Conservation (phyloP, 1,284 basidiomycete species). For the Termitomyces sp. region DNA sequence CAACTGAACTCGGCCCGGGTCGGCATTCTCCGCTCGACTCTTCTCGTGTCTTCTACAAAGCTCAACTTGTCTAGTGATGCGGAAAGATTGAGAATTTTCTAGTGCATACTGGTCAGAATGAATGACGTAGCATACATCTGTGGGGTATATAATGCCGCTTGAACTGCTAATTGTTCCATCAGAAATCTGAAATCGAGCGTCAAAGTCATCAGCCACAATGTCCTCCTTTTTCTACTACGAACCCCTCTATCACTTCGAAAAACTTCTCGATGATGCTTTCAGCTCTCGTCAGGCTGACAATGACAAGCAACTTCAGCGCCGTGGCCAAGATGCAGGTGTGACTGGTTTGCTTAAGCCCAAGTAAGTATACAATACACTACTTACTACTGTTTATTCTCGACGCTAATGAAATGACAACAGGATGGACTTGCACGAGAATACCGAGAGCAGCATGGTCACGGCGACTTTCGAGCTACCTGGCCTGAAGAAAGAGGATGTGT, state of each 20-base stretch:
- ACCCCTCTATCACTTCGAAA: conserved; percentile 46
- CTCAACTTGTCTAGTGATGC: neutral
- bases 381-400: neutral
- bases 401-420: conserved; percentile 19
- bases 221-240: conserved; percentile 40
- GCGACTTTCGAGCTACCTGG: conserved; percentile 50
- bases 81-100: neutral
- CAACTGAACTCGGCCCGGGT: neutral
- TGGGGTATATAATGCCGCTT: neutral
- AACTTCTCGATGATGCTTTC: conserved; percentile 43
- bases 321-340: conserved; percentile 7
- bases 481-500: conserved; percentile 38
- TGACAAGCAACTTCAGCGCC: conserved; percentile 11
- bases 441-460: conserved; percentile 35
- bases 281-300: conserved; percentile 14
- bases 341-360: conserved; percentile 20
- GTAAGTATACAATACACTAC: conserved; percentile 10
- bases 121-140: neutral
- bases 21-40: neutral
- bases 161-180: neutral
- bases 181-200: neutral
- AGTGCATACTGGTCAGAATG: neutral
- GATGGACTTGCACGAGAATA: conserved; percentile 43
- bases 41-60: neutral
- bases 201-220: conserved; percentile 9